A percentile compares a stretch with the other conserved stretches of the same genome.
phyloP scores from a whole-genome alignment of 805 yeast species.

The Wickerhamiella alocasiicola region DNA sequence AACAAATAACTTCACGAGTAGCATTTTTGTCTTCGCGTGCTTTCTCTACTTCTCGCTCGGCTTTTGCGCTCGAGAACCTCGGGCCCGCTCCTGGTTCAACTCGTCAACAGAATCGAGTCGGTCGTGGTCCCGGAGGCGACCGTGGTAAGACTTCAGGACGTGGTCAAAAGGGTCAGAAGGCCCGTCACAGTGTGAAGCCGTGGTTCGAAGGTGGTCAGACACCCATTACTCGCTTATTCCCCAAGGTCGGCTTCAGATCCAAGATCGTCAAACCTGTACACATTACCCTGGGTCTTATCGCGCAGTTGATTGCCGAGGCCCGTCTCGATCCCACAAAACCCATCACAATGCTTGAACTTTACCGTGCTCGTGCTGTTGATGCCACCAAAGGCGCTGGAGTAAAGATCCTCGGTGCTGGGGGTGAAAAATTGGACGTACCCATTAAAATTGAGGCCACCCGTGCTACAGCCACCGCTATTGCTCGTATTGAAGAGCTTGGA shows the following conservation, averaged over 20 bases:
- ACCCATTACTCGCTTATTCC: conserved; percentile 70
- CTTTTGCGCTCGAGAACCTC: conserved; percentile 17
- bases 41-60: conserved; percentile 9
- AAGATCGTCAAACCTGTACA: conserved; percentile 28
- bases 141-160: conserved; percentile 92
- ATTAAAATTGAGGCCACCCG: conserved; percentile 69
- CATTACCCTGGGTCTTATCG: conserved; percentile 57
- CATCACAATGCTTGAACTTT: conserved; percentile 66
- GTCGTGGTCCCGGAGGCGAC: conserved; percentile 87
- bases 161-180: conserved; percentile 98
- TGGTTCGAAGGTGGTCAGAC: conserved; percentile 99
- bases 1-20: no score
- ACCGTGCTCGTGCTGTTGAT: conserved; percentile 61
- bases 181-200: conserved; percentile 76
- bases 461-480: conserved; percentile 66
- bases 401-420: conserved; percentile 57
- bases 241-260: conserved; percentile 71
- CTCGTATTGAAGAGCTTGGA: conserved; percentile 57
- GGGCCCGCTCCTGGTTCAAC: conserved; percentile 26
- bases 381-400: conserved; percentile 59
- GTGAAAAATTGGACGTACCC: conserved; percentile 38
- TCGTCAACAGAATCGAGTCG: conserved; percentile 45
- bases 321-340: conserved; percentile 41
- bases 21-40: no score
- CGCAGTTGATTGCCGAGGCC: conserved; percentile 55